Evolutionary conservation across 495 filamentous ascomycete genomes (phyloP).

Genomic region (Cairneyella variabilis): DNA sequence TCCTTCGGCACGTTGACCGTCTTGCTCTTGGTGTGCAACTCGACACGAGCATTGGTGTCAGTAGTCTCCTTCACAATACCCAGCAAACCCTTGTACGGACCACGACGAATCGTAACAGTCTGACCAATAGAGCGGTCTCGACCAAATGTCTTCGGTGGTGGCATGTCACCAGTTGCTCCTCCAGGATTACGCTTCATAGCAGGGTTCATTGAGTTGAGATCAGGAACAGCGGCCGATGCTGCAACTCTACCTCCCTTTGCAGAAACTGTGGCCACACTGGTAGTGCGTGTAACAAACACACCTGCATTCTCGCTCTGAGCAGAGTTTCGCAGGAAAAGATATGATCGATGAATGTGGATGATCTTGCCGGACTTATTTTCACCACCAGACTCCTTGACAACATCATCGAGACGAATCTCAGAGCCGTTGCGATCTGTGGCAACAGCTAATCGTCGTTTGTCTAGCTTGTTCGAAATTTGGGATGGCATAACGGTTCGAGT

Average conservation of each 20-base stretch:
- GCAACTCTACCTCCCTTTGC: conserved; percentile 79
- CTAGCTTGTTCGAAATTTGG: conserved; percentile 83
- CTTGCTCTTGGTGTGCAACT: conserved; percentile 90
- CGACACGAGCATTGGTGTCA: conserved; percentile 77
- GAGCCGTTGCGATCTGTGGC: conserved; percentile 92
- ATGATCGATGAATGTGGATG: conserved; percentile 85
- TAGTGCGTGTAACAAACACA: conserved; percentile 82
- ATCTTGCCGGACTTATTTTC: conserved; percentile 84
- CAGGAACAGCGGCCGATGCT: conserved; percentile 50
- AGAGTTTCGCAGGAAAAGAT: conserved; percentile 80
- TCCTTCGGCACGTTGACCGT: conserved; percentile 76
- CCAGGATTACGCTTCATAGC: conserved; percentile 63
- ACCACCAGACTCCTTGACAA: conserved; percentile 83
- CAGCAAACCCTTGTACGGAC: conserved; percentile 85
- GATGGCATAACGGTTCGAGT: conserved; percentile 79
- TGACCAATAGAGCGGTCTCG: conserved; percentile 86
- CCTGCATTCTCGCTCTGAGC: conserved; percentile 84
- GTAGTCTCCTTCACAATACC: conserved; percentile 94
- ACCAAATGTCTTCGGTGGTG: conserved; percentile 72
- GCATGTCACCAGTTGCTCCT: conserved; percentile 51
- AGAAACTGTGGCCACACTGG: conserved; percentile 80
- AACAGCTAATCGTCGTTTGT: conserved; percentile 72
- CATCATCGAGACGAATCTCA: conserved; percentile 87
- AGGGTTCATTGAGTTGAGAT: conserved; percentile 91
- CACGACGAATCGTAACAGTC: conserved; percentile 79